Base-by-base conservation (phyloP, 352 stramenopile species). In the Phytophthora quininea region DNA sequence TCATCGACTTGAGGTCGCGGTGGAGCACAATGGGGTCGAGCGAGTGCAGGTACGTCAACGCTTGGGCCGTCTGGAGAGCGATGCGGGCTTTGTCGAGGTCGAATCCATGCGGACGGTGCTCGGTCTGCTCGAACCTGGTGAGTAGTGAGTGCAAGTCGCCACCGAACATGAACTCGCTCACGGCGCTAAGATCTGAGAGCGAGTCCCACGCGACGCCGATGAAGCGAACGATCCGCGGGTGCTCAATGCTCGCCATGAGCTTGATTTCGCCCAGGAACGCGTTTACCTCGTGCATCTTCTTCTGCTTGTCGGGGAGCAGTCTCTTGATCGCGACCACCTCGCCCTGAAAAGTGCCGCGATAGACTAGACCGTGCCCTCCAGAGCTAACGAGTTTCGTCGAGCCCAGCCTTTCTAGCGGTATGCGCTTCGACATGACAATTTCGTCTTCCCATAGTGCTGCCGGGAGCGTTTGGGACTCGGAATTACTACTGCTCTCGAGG, bases 191-290 rank as follows among this genome's bases (percentile, higher is more conserved):
- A 35, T 86, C 65, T 30, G 66, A 78, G 14, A 80, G 65, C 10
- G 74, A 79, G 27, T 78, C 66, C 73, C 74, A 86, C 6, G 77
- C 74, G 29, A 86, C 74, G 3, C 74, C 74, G 5, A 83, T 48
- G 40, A 83, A 81, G 3, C 45, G 52, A 14, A 83, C 74, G 40
- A 86, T 76, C 29, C 76, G 61, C 33, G 59, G 59, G 29, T 66
- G 59, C 9, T 86, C 69, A 11, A 90, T 33, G 14, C 52, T 58
- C 3, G 73, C 66, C 67, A 87, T 82, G n/a, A 84, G 49, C 35
- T 77, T 78, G 31, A 76, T 68, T 55, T 88, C 76, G 11, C 51
- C 58, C 27, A 81, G 50, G 58, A 85, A 85, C 1, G 60, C 49
- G 15, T 77, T 66, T 24, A 82, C 80, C 48, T 82, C 58, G 11